Evolutionary conservation across 257 asterid species (phyloP).

Genomic region (Paraleonurus japonicus): DNA sequence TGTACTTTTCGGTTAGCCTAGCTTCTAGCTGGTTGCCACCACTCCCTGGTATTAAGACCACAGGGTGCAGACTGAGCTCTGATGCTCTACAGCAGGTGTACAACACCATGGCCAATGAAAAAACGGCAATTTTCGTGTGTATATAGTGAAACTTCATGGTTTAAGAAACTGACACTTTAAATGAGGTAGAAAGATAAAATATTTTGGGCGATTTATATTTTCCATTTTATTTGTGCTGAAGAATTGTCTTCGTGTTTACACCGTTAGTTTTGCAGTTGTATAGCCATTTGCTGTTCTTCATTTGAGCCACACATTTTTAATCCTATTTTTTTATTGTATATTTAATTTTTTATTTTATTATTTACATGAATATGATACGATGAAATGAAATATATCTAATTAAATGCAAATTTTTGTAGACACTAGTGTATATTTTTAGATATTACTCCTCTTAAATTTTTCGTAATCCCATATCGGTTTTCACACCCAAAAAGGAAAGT

Average conservation of each 20-base stretch:
- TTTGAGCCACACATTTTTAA: neutral
- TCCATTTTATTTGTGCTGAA: constrained; percentile 23
- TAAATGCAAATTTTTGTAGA: neutral
- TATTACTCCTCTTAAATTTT: no score
- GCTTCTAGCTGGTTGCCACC: constrained; percentile 97
- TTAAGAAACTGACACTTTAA: neutral
- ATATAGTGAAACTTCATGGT: constrained; percentile 11
- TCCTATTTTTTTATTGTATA: neutral
- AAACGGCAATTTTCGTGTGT: constrained; percentile 20
- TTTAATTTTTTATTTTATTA: neutral
- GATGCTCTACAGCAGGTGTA: constrained; percentile 36
- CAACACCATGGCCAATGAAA: constrained; percentile 37
- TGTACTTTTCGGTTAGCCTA: constrained; percentile 59
- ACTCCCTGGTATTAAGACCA: constrained; percentile 72
- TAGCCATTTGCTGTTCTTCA: neutral
- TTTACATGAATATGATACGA: neutral
- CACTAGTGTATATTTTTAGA: no score
- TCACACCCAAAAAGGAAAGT: no score
- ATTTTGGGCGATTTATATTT: neutral
- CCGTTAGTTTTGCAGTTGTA: neutral
- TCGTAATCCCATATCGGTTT: no score
- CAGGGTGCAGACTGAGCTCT: constrained; percentile 43
- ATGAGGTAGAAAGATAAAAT: neutral
- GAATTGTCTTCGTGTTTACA: constrained; percentile 14
- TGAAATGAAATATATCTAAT: neutral